Evolutionary conservation across 345 rosid species (phyloP), one percentile per base, ranked within the genome.

Genomic region (Hibiscus trionum): DNA sequence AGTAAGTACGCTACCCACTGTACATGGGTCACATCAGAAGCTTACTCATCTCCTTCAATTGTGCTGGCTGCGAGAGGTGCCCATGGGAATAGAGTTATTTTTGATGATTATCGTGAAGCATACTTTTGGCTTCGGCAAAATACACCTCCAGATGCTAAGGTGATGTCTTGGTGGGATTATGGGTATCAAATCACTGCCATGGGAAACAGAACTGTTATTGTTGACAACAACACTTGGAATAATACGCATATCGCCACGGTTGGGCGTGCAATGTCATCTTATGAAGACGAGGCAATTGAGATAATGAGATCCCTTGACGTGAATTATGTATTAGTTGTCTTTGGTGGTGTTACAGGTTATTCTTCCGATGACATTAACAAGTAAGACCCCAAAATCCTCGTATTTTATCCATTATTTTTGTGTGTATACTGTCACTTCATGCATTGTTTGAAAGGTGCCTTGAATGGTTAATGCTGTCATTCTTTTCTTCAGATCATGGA

Each of bases 131-230:
- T 91, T 76, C 90, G 93, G 55, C 97, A 91, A 77, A 94, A 94
- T 77, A 94, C 98, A 70, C 96, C 98, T 53, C 82, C 81, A 15
- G 95, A 94, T 85, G 98, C 98, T 50, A 94, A 94, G 85, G 84
- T 94, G 79, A 94, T 94, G 98, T 94, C 98, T 21, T 91, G 98
- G 98, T 94, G 98, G 98, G 98, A 94, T 85, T 94, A 94, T 75
- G 98, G 98, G 75, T 91, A 93, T 82, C 98, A 93, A 77, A 93
- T 93, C 77, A 93, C 98, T 66, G 98, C 98, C 73, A 94, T 94
- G 98, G 98, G 96, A 77, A 94, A 94, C 77, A 90, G 97, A 88
- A 91, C 98, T 15, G 98, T 94, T 69, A 94, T 94, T 61, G 98
- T 94, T 49, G 98, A 94, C 80, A 94, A 94, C 77, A 94, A 94